A percentile compares a stretch with the other conserved stretches of the same genome.
Conservation (phyloP, 2,329 filamentous ascomycete genomes). For the Stromatinia cepivora region DNA sequence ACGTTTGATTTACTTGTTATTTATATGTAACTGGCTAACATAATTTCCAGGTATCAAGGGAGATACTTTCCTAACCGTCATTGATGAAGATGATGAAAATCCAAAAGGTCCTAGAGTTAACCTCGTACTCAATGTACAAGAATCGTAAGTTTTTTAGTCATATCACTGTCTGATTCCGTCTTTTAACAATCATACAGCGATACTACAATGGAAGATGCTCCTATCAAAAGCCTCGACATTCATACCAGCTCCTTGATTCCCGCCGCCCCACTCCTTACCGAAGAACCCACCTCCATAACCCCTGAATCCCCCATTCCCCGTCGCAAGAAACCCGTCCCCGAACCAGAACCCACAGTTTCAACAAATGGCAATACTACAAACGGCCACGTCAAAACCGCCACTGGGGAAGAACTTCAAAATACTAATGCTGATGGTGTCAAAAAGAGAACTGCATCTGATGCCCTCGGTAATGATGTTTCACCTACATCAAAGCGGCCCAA, state of each 20-base stretch:
- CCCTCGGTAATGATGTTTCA: conserved; percentile 28
- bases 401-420: conserved; percentile 13
- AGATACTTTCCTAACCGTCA: conserved; percentile 77
- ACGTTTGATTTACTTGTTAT: conserved; percentile 33
- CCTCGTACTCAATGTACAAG: conserved; percentile 69
- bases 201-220: conserved; percentile 49
- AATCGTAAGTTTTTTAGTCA: conserved; percentile 51
- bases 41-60: conserved; percentile 58
- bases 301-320: conserved; percentile 35
- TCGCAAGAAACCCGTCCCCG: conserved; percentile 29
- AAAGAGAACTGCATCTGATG: conserved; percentile 39
- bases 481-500: conserved; percentile 38
- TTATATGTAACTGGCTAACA: background rate
- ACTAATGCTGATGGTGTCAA: conserved; percentile 30
- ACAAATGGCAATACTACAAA: conserved; percentile 24
- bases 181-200: conserved; percentile 8
- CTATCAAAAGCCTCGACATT: conserved; percentile 49
- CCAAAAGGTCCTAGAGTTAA: conserved; percentile 79
- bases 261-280: conserved; percentile 33
- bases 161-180: background rate
- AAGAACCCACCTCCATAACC: conserved; percentile 22
- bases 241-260: conserved; percentile 28
- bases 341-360: background rate
- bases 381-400: conserved; percentile 17
- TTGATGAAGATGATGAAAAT: conserved; percentile 75